Base-by-base conservation (phyloP, 306 rosid species). In the Dalbergia cultrata region DNA sequence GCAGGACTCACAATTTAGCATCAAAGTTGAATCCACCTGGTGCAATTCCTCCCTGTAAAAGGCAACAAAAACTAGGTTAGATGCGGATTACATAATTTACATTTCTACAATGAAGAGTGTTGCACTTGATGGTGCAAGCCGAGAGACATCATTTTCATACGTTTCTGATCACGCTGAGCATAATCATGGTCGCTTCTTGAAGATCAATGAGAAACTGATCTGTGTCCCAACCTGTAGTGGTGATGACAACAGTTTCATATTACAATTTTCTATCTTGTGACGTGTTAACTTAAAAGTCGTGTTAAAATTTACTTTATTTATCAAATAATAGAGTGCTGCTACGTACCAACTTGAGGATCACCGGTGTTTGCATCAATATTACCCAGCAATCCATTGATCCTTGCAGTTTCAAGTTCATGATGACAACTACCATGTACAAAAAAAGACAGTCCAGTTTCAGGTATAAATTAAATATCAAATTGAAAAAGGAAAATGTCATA, bases 1-100 rank as follows among this genome's bases (percentile, higher is more conserved):
- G 69, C 58, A 47, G 77, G 53, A 89, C 97, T 82, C 37, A 95
- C 98, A 95, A 76, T 92, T 95, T 95, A 2, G 99, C 99, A 77
- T 95, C 99, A 47, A 95, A 95, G 85, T 95, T 95, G 93, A 95
- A 95, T 85, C 99, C 99, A 80, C 99, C 99, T 0, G 97, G 98
- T 76, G 99, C 97, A 64, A 93, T 53, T 66, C 98, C 99, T 33
- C 91, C 94, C 99, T 95, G 84, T 13, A 14, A 83, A 41, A 35
- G 67, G 75, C 10, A 70, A 17, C 13, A 35, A 37, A 10, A 76
- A 43, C 33, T 53, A 39, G 3, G 39, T 70, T 19, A 75, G 53
- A 53, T 74, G 63, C 6, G 72, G 52, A 66, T 22, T 39, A 21
- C 62, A n/a, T 22, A 22, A 22, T 22, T 22, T 22, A 22, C 26